A percentile compares a stretch with the other conserved stretches of the same genome.
phyloP scores from a whole-genome alignment of 208 protist species.

The Plasmodiophora brassicae region DNA sequence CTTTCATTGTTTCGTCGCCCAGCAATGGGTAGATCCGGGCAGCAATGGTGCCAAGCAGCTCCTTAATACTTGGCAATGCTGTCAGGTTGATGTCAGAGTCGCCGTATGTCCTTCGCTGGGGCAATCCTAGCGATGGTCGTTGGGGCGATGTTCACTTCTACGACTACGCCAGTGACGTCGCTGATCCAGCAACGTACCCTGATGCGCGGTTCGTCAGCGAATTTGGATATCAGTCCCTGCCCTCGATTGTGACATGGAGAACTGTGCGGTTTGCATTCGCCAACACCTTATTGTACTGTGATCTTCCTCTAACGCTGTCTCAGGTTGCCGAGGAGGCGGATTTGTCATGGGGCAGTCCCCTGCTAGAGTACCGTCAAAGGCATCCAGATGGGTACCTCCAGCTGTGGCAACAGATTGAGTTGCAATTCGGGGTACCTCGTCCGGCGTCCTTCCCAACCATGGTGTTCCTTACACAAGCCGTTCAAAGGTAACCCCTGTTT shows the following conservation, averaged over 20 bases:
- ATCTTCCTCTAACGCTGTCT: neutral
- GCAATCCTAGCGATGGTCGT: neutral
- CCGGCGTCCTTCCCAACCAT: neutral
- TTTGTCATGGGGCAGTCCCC: neutral
- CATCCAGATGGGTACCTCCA: neutral
- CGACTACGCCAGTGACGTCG: neutral
- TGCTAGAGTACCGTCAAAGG: neutral
- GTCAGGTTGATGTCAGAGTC: slow-evolving; percentile 33
- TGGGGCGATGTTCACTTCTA: slow-evolving; percentile 13
- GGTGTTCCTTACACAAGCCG: neutral
- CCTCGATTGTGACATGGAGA: neutral
- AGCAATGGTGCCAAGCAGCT: neutral
- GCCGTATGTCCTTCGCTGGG: slow-evolving; percentile 46
- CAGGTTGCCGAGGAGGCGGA: neutral
- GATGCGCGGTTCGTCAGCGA: neutral
- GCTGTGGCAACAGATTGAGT: neutral
- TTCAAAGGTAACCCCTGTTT: neutral
- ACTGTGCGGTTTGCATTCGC: neutral
- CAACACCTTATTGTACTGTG: neutral
- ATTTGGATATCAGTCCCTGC: slow-evolving; percentile 7
- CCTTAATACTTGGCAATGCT: neutral
- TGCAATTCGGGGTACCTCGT: neutral
- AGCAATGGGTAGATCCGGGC: neutral
- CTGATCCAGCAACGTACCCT: slow-evolving; percentile 14
- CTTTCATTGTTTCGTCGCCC: neutral